Percentiles rank a stretch among this genome's conserved stretches.
These are phyloP conservation scores for Ogataea wickerhamii DNA, from an alignment of 805 yeast genomes.

Conservation along the genomic window DNA sequence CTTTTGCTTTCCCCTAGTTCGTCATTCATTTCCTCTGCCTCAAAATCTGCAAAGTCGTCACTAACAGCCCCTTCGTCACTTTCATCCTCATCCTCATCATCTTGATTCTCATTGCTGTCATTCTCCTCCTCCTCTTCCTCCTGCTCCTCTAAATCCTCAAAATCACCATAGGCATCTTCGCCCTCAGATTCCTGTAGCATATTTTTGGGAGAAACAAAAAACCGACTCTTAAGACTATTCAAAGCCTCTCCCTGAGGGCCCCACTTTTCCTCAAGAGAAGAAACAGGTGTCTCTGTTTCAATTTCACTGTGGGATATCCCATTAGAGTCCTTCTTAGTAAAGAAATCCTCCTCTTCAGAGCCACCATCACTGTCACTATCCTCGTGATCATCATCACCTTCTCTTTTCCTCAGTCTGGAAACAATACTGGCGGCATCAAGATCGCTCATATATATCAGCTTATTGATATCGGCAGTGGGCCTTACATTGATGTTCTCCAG, in stretches of 20 bases:
- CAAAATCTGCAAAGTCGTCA: conserved; percentile 54
- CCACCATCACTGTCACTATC: conserved; percentile 40
- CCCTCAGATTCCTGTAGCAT: conserved; percentile 34
- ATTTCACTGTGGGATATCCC: conserved; percentile 25
- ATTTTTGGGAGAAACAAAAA: conserved; percentile 52
- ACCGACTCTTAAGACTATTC: conserved; percentile 41
- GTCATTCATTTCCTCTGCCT: conserved; percentile 45
- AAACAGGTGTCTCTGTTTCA: conserved; percentile 37
- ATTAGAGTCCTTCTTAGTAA: conserved; percentile 42
- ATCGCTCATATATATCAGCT: conserved; percentile 74
- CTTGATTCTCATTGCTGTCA: conserved; percentile 37
- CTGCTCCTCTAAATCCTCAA: conserved; percentile 39
- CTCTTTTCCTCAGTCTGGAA: conserved; percentile 63
- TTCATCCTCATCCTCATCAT: conserved; percentile 26
- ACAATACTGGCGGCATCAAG: conserved; percentile 71
- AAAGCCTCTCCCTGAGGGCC: conserved; percentile 35
- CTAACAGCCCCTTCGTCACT: conserved; percentile 29
- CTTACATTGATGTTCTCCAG: conserved; percentile 49
- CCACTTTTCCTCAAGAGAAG: conserved; percentile 45
- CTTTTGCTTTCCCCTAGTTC: conserved; percentile 40
- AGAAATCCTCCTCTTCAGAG: conserved; percentile 48
- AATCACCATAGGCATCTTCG: conserved; percentile 47
- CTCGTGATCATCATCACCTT: conserved; percentile 36
- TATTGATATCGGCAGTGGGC: conserved; percentile 75
- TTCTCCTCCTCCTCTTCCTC: conserved; percentile 26